Evolutionary conservation across 306 rosid species (phyloP).

Genomic region (Delonix regia): DNA sequence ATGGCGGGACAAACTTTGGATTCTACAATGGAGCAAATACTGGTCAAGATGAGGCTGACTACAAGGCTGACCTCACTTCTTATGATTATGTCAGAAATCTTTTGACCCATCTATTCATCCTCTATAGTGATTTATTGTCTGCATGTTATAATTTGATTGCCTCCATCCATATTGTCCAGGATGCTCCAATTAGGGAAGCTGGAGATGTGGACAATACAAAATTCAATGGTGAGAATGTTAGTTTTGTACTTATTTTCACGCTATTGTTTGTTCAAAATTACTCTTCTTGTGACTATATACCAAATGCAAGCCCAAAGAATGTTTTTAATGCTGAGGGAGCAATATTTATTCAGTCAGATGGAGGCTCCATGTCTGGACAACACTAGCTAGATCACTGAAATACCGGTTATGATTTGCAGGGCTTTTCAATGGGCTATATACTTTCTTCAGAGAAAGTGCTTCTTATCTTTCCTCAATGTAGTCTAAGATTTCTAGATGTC

Average conservation of each 20-base stretch:
- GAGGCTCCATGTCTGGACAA: neutral
- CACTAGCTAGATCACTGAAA: constrained; percentile 11
- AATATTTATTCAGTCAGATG: constrained; percentile 18
- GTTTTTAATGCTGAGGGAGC: neutral
- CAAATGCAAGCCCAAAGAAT: constrained; percentile 9
- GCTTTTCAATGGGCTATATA: constrained; percentile 1
- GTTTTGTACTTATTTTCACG: constrained; percentile 17
- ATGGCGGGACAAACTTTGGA: constrained; percentile 97
- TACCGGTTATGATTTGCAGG: neutral
- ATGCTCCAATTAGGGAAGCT: constrained; percentile 89
- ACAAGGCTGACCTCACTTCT: constrained; percentile 89
- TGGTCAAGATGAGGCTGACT: constrained; percentile 64
- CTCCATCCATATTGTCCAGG: constrained; percentile 56
- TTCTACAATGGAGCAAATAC: constrained; percentile 92
- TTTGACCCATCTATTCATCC: constrained; percentile 24
- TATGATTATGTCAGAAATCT: constrained; percentile 80
- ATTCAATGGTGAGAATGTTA: constrained; percentile 59
- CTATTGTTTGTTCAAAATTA: constrained; percentile 21
- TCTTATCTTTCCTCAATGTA: neutral
- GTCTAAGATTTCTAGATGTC: constrained; percentile 3
- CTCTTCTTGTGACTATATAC: constrained; percentile 8
- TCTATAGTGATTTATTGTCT: constrained; percentile 14
- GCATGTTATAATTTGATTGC: constrained; percentile 23
- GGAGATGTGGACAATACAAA: constrained; percentile 88
- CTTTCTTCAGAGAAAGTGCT: constrained; percentile 14